Evolutionary conservation across 441 rosid genomes (phyloP).

Genomic region (Populus tomentosa): DNA sequence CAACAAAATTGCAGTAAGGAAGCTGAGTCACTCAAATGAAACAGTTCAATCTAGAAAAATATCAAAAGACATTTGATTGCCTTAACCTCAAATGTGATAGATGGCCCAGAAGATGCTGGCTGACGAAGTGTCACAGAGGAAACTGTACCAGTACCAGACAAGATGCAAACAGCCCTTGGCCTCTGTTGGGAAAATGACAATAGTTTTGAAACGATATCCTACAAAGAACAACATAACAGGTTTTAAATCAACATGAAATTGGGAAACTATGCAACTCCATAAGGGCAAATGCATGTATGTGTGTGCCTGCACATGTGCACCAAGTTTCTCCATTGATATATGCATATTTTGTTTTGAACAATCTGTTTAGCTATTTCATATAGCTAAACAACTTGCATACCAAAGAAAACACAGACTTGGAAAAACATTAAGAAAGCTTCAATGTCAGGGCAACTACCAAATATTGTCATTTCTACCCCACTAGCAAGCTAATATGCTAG

Average conservation of each 20-base stretch:
- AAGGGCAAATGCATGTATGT: not conserved
- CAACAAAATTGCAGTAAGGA: not conserved
- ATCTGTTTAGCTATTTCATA: not conserved
- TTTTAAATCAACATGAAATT: constrained; percentile 2
- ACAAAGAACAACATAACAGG: constrained; percentile 7
- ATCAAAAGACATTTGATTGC: constrained; percentile 3
- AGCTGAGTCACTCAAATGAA: not conserved
- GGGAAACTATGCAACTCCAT: not conserved
- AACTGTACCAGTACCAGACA: constrained; percentile 88
- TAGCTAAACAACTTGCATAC: not conserved
- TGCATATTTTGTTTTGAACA: not conserved
- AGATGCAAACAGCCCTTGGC: constrained; percentile 83
- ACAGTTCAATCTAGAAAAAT: not conserved
- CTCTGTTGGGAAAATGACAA: constrained; percentile 81
- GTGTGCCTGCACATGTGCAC: not conserved
- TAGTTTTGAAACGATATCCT: constrained; percentile 86
- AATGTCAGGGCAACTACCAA: not conserved
- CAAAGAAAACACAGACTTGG: not conserved
- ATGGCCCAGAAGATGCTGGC: constrained; percentile 62
- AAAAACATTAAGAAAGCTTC: not conserved
- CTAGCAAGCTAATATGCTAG: too few species aligned
- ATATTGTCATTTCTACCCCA: not conserved
- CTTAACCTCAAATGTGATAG: constrained; percentile 70
- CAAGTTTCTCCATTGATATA: not conserved
- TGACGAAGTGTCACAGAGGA: constrained; percentile 84